These are phyloP conservation scores for Saturnispora hagleri DNA, from an alignment of 805 yeast genomes.

Conservation along the genomic window DNA sequence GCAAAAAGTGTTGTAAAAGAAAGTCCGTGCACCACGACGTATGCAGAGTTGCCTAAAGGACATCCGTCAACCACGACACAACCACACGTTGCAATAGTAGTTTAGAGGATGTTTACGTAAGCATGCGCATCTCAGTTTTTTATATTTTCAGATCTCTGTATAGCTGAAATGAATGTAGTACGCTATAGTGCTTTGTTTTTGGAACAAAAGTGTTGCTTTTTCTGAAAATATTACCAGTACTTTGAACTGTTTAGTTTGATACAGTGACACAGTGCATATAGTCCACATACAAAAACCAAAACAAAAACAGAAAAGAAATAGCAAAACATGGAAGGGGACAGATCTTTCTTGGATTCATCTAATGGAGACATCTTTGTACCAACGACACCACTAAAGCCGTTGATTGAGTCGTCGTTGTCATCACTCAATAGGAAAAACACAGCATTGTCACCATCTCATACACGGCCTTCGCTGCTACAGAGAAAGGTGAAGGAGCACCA, in stretches of 20 bases:
- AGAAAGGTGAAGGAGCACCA: constrained; percentile 9
- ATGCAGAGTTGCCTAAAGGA: too few species aligned
- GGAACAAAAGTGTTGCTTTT: too few species aligned
- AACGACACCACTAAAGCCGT: constrained; percentile 25
- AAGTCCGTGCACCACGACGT: too few species aligned
- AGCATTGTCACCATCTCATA: constrained; percentile 2
- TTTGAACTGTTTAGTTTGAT: too few species aligned
- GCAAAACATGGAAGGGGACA: not conserved
- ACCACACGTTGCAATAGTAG: not conserved
- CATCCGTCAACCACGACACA: not conserved
- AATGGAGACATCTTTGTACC: constrained; percentile 9
- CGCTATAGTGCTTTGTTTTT: not conserved
- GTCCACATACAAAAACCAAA: too few species aligned
- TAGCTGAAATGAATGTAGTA: not conserved
- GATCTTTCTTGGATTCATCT: constrained; percentile 7
- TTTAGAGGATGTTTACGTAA: not conserved
- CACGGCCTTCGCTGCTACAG: constrained; percentile 2
- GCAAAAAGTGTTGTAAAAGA: too few species aligned
- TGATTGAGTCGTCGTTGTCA: constrained; percentile 27
- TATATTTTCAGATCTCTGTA: not conserved
- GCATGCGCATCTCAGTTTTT: not conserved
- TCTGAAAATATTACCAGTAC: too few species aligned
- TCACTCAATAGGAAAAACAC: constrained; percentile 1
- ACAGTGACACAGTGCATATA: too few species aligned
- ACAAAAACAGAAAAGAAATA: too few species aligned